Evolutionary conservation across 179 eudicot genomes (phyloP).

Genomic region (Spinacia oleracea): DNA sequence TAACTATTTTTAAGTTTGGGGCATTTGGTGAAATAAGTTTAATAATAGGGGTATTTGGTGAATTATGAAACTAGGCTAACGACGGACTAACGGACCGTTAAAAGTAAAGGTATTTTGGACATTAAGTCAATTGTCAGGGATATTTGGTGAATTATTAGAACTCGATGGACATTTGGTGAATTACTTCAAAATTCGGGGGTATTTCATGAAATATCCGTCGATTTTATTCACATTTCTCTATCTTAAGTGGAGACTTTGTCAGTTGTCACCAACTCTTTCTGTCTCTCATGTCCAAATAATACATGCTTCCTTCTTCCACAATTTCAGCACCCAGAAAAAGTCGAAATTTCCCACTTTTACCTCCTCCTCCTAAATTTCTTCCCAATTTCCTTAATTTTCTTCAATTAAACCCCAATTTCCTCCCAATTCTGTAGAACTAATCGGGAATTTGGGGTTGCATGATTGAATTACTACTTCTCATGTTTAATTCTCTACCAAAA

Average conservation of each 20-base stretch:
- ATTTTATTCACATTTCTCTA: conserved; percentile 6
- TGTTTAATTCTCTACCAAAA: conserved; percentile 46
- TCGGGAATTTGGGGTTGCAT: background rate
- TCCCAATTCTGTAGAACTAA: background rate
- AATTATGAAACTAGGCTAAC: no score
- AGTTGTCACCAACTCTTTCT: conserved; percentile 35
- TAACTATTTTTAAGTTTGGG: no score
- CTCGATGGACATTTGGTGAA: no score
- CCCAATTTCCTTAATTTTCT: background rate
- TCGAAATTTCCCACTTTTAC: conserved; percentile 15
- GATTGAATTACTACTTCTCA: conserved; percentile 42
- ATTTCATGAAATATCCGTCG: no score
- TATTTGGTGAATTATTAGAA: no score
- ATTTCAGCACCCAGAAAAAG: conserved; percentile 1
- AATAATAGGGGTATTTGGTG: no score
- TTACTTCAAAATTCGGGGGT: no score
- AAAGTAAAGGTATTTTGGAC: no score
- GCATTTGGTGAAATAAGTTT: no score
- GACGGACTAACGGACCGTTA: no score
- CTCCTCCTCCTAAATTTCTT: conserved; percentile 2
- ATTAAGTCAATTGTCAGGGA: no score
- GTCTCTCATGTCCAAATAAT: conserved; percentile 18
- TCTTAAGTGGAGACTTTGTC: conserved; percentile 36
- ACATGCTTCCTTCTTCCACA: conserved; percentile 8
- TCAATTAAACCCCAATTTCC: background rate